phyloP scores from a whole-genome alignment of 2,329 filamentous ascomycete genomes.

The Diaporthe amygdali region DNA sequence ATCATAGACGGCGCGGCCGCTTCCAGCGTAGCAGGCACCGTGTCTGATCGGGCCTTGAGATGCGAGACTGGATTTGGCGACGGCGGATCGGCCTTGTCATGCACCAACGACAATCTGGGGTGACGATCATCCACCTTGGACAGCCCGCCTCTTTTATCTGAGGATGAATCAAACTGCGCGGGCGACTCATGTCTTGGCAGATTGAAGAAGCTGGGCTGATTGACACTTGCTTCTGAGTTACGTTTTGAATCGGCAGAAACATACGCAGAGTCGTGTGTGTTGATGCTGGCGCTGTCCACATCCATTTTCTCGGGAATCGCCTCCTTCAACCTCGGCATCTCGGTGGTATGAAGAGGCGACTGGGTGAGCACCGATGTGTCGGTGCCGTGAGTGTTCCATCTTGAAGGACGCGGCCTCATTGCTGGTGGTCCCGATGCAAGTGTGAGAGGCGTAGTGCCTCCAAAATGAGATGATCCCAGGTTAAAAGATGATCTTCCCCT shows the following conservation, averaged over 20 bases:
- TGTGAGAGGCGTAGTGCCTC: slow-evolving; percentile 35
- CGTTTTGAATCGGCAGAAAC: slow-evolving; percentile 60
- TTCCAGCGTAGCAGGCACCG: slow-evolving; percentile 57
- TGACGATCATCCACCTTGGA: slow-evolving; percentile 56
- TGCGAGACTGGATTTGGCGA: slow-evolving; percentile 36
- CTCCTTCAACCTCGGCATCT: slow-evolving; percentile 28
- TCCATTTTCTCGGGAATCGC: slow-evolving; percentile 42
- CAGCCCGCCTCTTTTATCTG: slow-evolving; percentile 39
- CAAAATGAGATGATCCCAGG: slow-evolving; percentile 50
- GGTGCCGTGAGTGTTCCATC: slow-evolving; percentile 55
- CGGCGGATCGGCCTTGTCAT: slow-evolving; percentile 49
- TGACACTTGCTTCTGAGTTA: slow-evolving; percentile 54
- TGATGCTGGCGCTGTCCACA: slow-evolving; percentile 50
- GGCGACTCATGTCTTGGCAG: slow-evolving; percentile 55
- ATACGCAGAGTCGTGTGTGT: slow-evolving; percentile 58
- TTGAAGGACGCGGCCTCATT: slow-evolving; percentile 47
- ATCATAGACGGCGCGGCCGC: slow-evolving; percentile 56
- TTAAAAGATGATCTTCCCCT: slow-evolving; percentile 52
- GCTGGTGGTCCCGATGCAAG: slow-evolving; percentile 30
- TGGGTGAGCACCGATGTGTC: slow-evolving; percentile 33
- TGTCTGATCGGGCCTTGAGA: slow-evolving; percentile 46
- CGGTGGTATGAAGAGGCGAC: not conserved
- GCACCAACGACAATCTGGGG: slow-evolving; percentile 59
- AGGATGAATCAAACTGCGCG: slow-evolving; percentile 44
- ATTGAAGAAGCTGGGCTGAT: slow-evolving; percentile 42